Evolutionary conservation across 225 moss, liverwort and hornwort genomes (phyloP).

Genomic region (Asterella californica): DNA sequence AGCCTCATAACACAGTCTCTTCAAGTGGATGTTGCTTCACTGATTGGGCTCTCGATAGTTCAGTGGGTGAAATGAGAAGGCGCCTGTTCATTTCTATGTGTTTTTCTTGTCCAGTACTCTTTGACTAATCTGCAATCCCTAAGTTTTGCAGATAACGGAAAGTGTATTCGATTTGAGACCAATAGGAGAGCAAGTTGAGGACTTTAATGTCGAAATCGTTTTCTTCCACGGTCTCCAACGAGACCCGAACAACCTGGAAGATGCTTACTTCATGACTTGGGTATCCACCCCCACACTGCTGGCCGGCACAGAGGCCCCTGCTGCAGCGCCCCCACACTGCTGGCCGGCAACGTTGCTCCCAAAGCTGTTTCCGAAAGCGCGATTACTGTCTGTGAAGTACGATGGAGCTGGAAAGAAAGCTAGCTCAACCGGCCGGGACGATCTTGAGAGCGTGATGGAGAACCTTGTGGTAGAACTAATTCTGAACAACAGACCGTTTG

Average conservation of each 20-base stretch:
- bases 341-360: slow-evolving; percentile 10
- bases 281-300: slow-evolving; percentile 1
- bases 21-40: no score
- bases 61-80: neutral
- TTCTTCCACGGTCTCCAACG: slow-evolving; percentile 12
- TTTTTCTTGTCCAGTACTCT: no score
- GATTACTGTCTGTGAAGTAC: neutral
- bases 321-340: neutral
- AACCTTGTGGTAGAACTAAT: slow-evolving; percentile 7
- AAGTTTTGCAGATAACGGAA: slow-evolving; percentile 7
- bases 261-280: slow-evolving; percentile 14
- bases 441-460: neutral
- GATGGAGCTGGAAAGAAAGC: slow-evolving; percentile 1
- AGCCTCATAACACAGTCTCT: no score
- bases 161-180: slow-evolving; percentile 12
- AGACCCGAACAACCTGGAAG: neutral
- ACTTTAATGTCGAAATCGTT: slow-evolving; percentile 13
- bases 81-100: neutral
- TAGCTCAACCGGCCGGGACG: neutral
- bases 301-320: neutral
- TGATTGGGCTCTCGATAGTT: no score
- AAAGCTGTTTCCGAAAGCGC: neutral
- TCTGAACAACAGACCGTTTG: slow-evolving; percentile 11
- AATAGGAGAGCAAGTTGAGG: slow-evolving; percentile 13
- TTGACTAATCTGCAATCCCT: neutral